Evolutionary conservation across 257 asterid genomes (phyloP), one percentile per base, ranked within the genome.

Genomic region (Gentiana dahurica): DNA sequence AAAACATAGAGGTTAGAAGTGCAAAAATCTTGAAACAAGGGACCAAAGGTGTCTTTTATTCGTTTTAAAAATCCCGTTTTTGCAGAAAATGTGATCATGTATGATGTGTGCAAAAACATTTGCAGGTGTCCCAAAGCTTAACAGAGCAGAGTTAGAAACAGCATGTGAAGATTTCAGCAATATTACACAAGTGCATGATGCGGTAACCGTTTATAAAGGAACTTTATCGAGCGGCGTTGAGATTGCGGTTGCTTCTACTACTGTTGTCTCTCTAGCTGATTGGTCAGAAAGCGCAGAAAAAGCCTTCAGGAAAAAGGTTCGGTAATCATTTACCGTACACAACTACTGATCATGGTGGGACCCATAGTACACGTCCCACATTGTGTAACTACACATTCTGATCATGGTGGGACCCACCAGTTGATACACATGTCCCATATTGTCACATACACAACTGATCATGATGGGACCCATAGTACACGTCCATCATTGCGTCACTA

Each of bases 151-250:
- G 54, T 94, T 90, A 39, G 94, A 81, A 66, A 77, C 70, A 32
- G 96, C 96, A 12, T 90, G 98, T 44, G 98, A 90, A 79, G 98
- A 87, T 70, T 90, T 90, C 71, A 90, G 98, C 79, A 90, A 90
- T 70, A 83, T 90, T 33, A 81, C 87, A 34, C 88, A 78, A 44
- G 73, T 82, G 12, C 69, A 80, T 49, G 76, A 83, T 0, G 82
- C 80, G 61, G 78, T 82, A 66, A 69, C 79, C 47, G 87, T 90
- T n/a, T 90, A 84, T 71, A 90, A 90, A 75, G 98, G 98, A 59
- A 90, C 83, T 43, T 62, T 83, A 52, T 79, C 79, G 57, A 86
- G 83, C 39, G 95, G 98, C 49, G 89, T 86, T 2, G 96, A 87
- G 66, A 84, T 90, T 8, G 94, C 96, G 0, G 95, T 84, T n/a